A percentile compares a stretch with the other conserved stretches of the same genome.
phyloP scores from a whole-genome alignment of 306 rosid genomes.

The Carpinus viminea region DNA sequence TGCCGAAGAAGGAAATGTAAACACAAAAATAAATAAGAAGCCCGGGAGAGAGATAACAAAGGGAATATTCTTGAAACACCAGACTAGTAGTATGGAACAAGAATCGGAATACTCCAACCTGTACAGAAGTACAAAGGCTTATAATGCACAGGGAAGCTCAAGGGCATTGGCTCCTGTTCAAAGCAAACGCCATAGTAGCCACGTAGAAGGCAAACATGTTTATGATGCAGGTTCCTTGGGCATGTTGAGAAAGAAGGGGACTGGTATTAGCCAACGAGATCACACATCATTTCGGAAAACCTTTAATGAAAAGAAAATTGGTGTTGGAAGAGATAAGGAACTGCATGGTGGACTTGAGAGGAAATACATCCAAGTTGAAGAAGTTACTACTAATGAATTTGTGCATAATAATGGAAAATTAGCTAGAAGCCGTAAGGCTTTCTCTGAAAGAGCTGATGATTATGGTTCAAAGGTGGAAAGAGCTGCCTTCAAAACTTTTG shows the following conservation, averaged over 20 bases:
- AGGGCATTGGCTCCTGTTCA: conserved; percentile 13
- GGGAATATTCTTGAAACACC: conserved; percentile 31
- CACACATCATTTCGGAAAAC: conserved; percentile 28
- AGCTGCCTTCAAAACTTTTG: conserved; percentile 72
- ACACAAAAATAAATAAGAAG: conserved; percentile 32
- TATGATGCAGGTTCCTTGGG: conserved; percentile 29
- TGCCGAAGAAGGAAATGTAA: conserved; percentile 27
- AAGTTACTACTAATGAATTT: conserved; percentile 25
- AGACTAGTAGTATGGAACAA: conserved; percentile 26
- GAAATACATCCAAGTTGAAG: conserved; percentile 34
- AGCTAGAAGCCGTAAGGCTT: conserved; percentile 34
- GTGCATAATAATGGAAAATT: conserved; percentile 27
- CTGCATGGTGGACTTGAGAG: conserved; percentile 26
- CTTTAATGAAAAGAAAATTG: conserved; percentile 30
- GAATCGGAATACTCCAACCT: conserved; percentile 26
- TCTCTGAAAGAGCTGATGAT: conserved; percentile 30
- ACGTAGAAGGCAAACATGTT: conserved; percentile 4
- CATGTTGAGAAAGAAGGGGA: conserved; percentile 16
- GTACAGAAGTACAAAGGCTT: conserved; percentile 15
- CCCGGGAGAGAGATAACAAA: conserved; percentile 24
- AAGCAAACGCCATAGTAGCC: conserved; percentile 9
- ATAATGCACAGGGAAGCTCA: conserved; percentile 24
- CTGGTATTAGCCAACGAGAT: conserved; percentile 28
- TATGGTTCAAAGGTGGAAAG: conserved; percentile 59
- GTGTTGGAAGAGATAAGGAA: conserved; percentile 23